A percentile compares a stretch with the other conserved stretches of the same genome.
phyloP scores from a whole-genome alignment of 2,329 filamentous ascomycete species.

The Akanthomyces muscarius region DNA sequence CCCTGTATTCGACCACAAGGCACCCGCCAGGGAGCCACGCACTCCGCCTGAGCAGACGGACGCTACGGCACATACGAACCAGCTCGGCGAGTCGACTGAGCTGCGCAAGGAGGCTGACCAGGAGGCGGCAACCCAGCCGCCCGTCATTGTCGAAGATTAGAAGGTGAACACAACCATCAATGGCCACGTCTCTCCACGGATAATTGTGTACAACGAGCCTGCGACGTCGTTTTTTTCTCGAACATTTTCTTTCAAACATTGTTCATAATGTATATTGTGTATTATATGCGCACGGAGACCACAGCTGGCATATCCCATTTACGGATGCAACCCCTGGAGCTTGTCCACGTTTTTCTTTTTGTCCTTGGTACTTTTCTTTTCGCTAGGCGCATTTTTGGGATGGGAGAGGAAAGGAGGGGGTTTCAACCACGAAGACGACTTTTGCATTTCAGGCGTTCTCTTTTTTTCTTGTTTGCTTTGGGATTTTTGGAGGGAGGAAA shows the following conservation, averaged over 20 bases:
- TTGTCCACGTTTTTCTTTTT: neutral
- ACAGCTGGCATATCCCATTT: too few relatives aligned
- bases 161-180: too few relatives aligned
- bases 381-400: conserved; percentile 4
- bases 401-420: neutral
- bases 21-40: conserved; percentile 8
- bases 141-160: conserved; percentile 7
- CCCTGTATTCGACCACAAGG: conserved; percentile 11
- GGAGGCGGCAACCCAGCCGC: neutral
- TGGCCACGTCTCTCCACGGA: neutral
- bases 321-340: too few relatives aligned
- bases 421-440: neutral
- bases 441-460: conserved; percentile 13
- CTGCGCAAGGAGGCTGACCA: neutral
- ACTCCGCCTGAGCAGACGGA: conserved; percentile 15
- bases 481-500: neutral
- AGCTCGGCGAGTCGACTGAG: neutral
- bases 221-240: neutral
- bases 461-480: neutral
- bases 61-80: neutral
- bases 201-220: too few relatives aligned
- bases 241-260: neutral
- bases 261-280: conserved; percentile 24
- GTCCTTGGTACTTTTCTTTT: neutral
- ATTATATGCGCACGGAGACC: conserved; percentile 3